A percentile compares a stretch with the other conserved stretches of the same genome.
phyloP scores from a whole-genome alignment of 768 basidiomycete species.

The Hygrophorus russula region DNA sequence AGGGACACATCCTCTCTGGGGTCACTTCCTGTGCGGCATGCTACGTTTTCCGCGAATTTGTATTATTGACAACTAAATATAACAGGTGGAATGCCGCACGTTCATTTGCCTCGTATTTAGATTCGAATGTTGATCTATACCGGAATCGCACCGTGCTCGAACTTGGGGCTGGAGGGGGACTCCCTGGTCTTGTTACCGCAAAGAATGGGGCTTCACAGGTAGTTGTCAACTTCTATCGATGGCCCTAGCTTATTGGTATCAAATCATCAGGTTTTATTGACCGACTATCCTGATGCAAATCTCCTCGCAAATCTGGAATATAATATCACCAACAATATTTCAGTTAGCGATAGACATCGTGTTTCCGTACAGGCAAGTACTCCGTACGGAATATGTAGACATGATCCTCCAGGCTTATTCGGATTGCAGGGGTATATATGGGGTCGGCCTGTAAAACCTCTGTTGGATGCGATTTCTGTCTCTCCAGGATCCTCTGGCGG shows the following conservation, averaged over 20 bases:
- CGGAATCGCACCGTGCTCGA: constrained; percentile 52
- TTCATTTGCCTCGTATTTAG: constrained; percentile 60
- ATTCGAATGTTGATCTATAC: constrained; percentile 38
- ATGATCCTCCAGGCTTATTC: not conserved
- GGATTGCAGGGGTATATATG: constrained; percentile 67
- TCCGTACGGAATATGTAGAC: not conserved
- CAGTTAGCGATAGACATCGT: constrained; percentile 22
- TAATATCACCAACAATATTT: constrained; percentile 57
- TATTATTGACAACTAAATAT: not conserved
- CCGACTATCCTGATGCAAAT: constrained; percentile 81
- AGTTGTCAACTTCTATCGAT: constrained; percentile 7
- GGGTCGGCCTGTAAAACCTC: constrained; percentile 45
- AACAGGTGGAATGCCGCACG: constrained; percentile 74
- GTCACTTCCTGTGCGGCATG: constrained; percentile 53
- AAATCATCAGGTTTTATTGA: constrained; percentile 58
- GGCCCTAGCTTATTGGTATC: not conserved
- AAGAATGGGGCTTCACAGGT: constrained; percentile 65
- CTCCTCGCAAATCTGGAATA: constrained; percentile 65
- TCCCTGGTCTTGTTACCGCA: constrained; percentile 71
- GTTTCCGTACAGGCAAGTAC: constrained; percentile 19
- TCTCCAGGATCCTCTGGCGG: constrained; percentile 10
- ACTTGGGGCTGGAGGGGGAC: constrained; percentile 86
- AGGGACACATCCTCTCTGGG: constrained; percentile 76
- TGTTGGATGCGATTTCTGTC: constrained; percentile 24
- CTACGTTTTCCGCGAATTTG: not conserved